Evolutionary conservation across 2,329 filamentous ascomycete species (phyloP), one percentile per base, ranked within the genome.

Genomic region (Teratosphaeria destructans): DNA sequence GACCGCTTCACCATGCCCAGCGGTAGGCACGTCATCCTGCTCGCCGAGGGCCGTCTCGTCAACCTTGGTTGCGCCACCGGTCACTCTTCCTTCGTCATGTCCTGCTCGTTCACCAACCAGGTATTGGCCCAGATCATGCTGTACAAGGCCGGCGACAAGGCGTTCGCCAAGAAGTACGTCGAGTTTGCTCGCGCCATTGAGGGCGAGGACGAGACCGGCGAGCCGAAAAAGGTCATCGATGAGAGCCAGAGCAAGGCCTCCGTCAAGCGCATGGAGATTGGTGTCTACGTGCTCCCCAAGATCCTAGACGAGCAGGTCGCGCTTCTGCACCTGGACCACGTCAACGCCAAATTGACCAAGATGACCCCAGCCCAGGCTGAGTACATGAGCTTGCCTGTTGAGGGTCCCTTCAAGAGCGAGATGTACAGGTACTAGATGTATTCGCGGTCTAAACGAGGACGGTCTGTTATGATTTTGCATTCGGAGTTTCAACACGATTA

Each of bases 31-130:
- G 92, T 99, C 84, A 95, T 99, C 80, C 91, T 99, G 72, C 86
- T 99, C 66, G 94, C 94, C 65, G 94, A 97, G 83, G 94, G 94
- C 71, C 93, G 94, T 83, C 89, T 99, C 67, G 94, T 99, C 82
- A 99, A 99, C 88, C 84, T 99, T 71, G 94, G 94, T 79, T 99
- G 94, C 80, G 94, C 94, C 75, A 99, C 94, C 66, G 94, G 94
- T 70, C 94, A 99, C 88, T 96, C 92, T 69, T 97, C 93, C 57
- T 99, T 99, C 79, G 94, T 99, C 83, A 97, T 99, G 94, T 96
- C 92, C 72, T 99, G 94, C 88, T 97, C 93, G 66, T 99, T 99
- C 88, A 95, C 92, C 85, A 99, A 99, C 88, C 94, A 99, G 85
- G 94, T 97, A 72, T 90, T 99, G 77, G 94, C 94, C 69, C 94